These are phyloP conservation scores for Crucibulum laeve DNA, from an alignment of 768 basidiomycete genomes.

Conservation along the genomic window DNA sequence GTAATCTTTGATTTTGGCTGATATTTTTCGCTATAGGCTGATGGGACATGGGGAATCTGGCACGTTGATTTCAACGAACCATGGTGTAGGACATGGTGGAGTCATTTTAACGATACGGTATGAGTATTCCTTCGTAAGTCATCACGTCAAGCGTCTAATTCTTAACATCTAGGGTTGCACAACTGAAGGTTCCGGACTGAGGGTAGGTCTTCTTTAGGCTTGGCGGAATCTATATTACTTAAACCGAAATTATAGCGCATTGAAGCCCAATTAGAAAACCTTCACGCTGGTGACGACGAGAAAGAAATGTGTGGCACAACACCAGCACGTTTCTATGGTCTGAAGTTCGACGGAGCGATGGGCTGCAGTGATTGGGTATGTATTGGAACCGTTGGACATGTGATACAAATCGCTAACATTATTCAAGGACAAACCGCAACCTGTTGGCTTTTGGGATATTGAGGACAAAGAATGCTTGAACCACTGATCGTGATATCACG, in stretches of 20 bases:
- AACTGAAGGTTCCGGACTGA: neutral
- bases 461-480: too few relatives aligned
- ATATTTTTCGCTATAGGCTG: neutral
- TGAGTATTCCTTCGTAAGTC: neutral
- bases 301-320: conserved; percentile 1
- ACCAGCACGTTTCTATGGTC: conserved; percentile 1
- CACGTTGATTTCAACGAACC: conserved; percentile 3
- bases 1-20: neutral
- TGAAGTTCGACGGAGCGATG: conserved; percentile 3
- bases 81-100: conserved; percentile 1
- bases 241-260: neutral
- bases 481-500: too few relatives aligned
- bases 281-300: neutral
- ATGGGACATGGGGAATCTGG: neutral
- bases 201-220: neutral
- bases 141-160: neutral
- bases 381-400: too few relatives aligned
- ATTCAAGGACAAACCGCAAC: too few relatives aligned
- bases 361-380: conserved; percentile 3
- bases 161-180: conserved; percentile 2
- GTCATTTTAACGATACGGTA: neutral
- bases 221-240: neutral
- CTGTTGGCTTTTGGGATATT: too few relatives aligned
- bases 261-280: conserved; percentile 1
- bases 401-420: too few relatives aligned